A percentile compares a stretch with the other conserved stretches of the same genome.
phyloP scores from a whole-genome alignment of 495 filamentous ascomycete genomes.

The Amniculicola lignicola region DNA sequence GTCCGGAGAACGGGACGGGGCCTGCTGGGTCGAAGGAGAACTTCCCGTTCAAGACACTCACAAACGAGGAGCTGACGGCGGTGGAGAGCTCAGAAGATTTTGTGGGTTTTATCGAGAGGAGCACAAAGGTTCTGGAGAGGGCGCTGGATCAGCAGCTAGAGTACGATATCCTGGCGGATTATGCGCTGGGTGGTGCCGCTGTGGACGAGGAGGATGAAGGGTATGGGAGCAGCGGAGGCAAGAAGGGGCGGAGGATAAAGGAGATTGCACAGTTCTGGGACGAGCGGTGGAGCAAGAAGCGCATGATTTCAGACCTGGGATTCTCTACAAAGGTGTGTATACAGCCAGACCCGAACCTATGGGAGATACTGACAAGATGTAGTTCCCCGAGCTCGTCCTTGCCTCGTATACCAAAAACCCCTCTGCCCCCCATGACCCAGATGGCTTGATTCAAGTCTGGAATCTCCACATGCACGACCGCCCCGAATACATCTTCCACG shows the following conservation, averaged over 20 bases:
- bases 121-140: constrained; percentile 94
- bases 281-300: constrained; percentile 92
- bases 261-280: constrained; percentile 92
- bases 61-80: constrained; percentile 81
- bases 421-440: constrained; percentile 89
- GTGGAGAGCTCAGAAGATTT: constrained; percentile 92
- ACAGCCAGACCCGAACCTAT: not conserved
- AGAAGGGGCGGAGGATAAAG: constrained; percentile 73
- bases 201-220: constrained; percentile 77
- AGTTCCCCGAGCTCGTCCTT: constrained; percentile 87
- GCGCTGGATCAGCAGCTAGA: constrained; percentile 73
- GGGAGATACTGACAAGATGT: constrained; percentile 7
- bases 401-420: constrained; percentile 96
- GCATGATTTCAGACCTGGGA: constrained; percentile 88
- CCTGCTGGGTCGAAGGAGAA: constrained; percentile 47
- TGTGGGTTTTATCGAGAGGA: constrained; percentile 89
- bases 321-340: constrained; percentile 79
- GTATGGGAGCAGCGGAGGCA: constrained; percentile 57
- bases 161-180: constrained; percentile 94
- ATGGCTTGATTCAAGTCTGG: constrained; percentile 94
- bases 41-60: constrained; percentile 79
- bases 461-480: constrained; percentile 90
- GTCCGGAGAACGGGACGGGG: constrained; percentile 31
- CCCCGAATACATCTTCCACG: constrained; percentile 94
- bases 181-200: constrained; percentile 71